A percentile compares a stretch with the other conserved stretches of the same genome.
These are phyloP conservation scores for Caryopteris hybrid DNA, from an alignment of 305 asterid species.

Conservation along the genomic window DNA sequence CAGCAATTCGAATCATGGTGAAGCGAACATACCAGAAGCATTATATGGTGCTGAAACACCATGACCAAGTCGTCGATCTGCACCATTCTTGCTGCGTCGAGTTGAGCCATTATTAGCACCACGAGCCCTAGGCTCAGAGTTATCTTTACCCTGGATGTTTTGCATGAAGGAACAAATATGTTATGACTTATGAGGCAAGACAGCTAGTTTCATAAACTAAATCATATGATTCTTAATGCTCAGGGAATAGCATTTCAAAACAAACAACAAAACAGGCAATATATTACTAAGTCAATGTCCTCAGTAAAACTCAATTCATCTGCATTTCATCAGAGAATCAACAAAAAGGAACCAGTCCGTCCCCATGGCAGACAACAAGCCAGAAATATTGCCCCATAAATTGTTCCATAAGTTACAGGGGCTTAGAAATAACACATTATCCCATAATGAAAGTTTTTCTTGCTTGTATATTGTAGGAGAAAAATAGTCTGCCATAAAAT, in stretches of 20 bases:
- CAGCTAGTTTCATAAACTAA: background rate
- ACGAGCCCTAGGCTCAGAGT: slow-evolving; percentile 56
- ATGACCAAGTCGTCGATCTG: slow-evolving; percentile 53
- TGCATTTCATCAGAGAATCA: slow-evolving; percentile 4
- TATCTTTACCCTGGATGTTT: slow-evolving; percentile 58
- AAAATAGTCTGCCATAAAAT: background rate
- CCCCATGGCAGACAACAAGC: slow-evolving; percentile 5
- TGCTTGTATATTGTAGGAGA: background rate
- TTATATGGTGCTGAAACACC: slow-evolving; percentile 43
- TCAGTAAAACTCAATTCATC: slow-evolving; percentile 16
- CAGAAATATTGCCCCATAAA: background rate
- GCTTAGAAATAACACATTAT: background rate
- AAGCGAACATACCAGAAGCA: slow-evolving; percentile 47
- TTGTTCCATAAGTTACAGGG: background rate
- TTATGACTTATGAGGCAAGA: background rate
- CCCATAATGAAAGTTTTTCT: background rate
- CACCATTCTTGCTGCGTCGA: slow-evolving; percentile 54
- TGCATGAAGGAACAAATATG: background rate
- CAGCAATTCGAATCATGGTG: background rate
- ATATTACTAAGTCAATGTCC: slow-evolving; percentile 2
- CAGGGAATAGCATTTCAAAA: background rate
- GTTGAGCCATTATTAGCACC: slow-evolving; percentile 52
- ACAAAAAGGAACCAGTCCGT: slow-evolving; percentile 1
- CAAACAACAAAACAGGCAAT: too few relatives aligned
- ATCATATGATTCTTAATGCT: slow-evolving; percentile 14